Base-by-base conservation (phyloP, 495 filamentous ascomycete genomes). In the Cladorrhinum samala region DNA sequence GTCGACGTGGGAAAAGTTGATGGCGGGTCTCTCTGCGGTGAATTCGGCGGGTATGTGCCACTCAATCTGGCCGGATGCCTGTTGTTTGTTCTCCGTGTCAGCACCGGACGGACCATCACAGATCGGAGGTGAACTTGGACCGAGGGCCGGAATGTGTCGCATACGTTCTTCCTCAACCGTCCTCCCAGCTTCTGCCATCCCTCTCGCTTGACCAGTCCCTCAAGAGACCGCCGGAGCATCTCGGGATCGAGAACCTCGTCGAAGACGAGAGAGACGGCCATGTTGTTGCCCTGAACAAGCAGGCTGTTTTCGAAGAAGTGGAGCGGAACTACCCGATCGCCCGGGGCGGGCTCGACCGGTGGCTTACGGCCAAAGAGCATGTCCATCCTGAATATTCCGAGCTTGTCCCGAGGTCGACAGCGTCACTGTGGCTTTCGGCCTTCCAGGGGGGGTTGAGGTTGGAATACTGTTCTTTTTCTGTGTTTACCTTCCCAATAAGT, bases 211-310 rank as follows among this genome's bases (percentile, higher is more conserved):
- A 70, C 50, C 23, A 77, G 49, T 0, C 50, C 49, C n/a, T 67
- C 62, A 1, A 77, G 59, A 1, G 69, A 55, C 2, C 8, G 9
- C 1, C 61, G 55, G 17, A 77, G 63, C 16, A 61, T 70, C 21
- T 65, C 57, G 1, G 69, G 56, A 49, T 77, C 74, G 0, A 80
- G 61, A 19, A 78, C 69, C 23, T 77, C 72, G 52, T 80, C 70
- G 30, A 80, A 77, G 1, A 64, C 65, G 24, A 76, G 60, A 40
- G 62, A 67, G 9, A 61, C 67, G 30, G 69, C 62, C 48, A 73
- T 59, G 49, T 74, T 63, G 51, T 69, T 60, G 2, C 53, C 62
- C 38, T 68, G 63, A 9, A 58, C 64, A 14, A 70, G 50, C 30
- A 57, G 51, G n/a, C 66, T 69, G 53, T 70, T 66, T 49, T 75